These are phyloP conservation scores for Agarophyton chilense DNA, from an alignment of 23 red algal species.

Conservation along the genomic window DNA sequence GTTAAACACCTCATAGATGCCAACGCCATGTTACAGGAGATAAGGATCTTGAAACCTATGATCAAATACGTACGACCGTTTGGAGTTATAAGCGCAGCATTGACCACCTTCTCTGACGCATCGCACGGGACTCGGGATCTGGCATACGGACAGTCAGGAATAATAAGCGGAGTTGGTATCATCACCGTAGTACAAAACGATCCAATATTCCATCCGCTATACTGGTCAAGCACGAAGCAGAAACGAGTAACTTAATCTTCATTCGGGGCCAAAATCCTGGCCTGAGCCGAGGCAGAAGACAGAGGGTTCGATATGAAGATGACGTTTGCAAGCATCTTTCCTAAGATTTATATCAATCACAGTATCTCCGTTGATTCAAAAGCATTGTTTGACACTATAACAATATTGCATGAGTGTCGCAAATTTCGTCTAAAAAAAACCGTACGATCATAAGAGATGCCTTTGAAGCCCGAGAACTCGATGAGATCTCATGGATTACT, in stretches of 20 bases:
- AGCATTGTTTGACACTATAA: slow-evolving; percentile 6
- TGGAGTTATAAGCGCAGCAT: background rate
- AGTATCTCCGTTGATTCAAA: background rate
- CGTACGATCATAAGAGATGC: background rate
- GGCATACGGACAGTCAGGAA: background rate
- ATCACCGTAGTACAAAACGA: background rate
- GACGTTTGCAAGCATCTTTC: background rate
- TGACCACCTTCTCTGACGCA: slow-evolving; percentile 5
- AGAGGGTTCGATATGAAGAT: background rate
- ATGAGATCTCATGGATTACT: background rate
- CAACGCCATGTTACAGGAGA: slow-evolving; percentile 21
- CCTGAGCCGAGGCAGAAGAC: background rate
- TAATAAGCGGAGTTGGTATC: background rate
- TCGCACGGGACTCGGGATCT: background rate
- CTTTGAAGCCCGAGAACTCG: background rate
- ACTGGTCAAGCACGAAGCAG: slow-evolving; percentile 19
- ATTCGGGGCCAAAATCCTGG: slow-evolving; percentile 23
- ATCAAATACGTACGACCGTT: background rate
- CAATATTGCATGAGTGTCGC: slow-evolving; percentile 9
- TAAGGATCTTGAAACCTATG: background rate
- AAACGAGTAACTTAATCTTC: slow-evolving; percentile 18
- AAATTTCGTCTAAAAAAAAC: background rate
- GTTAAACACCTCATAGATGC: slow-evolving; percentile 9
- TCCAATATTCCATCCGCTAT: background rate
- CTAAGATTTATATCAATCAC: background rate